phyloP scores from a whole-genome alignment of 768 basidiomycete genomes.

The Russula sp. region DNA sequence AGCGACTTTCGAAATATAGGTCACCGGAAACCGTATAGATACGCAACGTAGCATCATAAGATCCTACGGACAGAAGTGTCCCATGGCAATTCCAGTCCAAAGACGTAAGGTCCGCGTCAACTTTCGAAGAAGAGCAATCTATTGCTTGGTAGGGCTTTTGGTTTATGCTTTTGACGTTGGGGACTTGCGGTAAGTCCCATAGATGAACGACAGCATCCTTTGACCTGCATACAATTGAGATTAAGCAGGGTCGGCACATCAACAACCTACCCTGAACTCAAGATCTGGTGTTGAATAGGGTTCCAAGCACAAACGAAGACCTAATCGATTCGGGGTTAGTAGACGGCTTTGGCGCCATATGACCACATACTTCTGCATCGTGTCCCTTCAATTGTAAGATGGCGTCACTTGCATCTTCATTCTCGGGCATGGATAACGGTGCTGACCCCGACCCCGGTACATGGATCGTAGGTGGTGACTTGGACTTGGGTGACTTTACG shows the following conservation, averaged over 20 bases:
- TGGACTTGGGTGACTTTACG: constrained; percentile 17
- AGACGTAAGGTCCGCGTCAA: constrained; percentile 61
- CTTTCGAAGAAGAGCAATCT: constrained; percentile 40
- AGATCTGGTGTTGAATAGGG: constrained; percentile 46
- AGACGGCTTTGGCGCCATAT: background rate
- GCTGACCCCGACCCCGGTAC: background rate
- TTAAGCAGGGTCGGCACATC: background rate
- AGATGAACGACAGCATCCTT: constrained; percentile 69
- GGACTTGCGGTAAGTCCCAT: constrained; percentile 54
- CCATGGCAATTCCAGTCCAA: constrained; percentile 75
- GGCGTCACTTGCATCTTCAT: constrained; percentile 1
- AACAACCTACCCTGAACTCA: constrained; percentile 63
- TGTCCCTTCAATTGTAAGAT: constrained; percentile 37
- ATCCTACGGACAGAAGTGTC: constrained; percentile 66
- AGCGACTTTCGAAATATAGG: constrained; percentile 51
- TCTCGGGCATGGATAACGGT: background rate
- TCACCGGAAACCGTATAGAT: constrained; percentile 57
- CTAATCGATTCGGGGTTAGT: constrained; percentile 30
- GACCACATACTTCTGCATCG: constrained; percentile 27
- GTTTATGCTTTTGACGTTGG: constrained; percentile 19
- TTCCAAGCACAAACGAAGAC: constrained; percentile 81
- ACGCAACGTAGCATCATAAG: constrained; percentile 66
- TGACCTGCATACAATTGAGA: constrained; percentile 38
- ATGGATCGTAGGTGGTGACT: constrained; percentile 1
- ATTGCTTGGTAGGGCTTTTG: constrained; percentile 37